A percentile compares a stretch with the other conserved stretches of the same genome.
phyloP scores from a whole-genome alignment of 768 basidiomycete species.

The Suillus brevipes region DNA sequence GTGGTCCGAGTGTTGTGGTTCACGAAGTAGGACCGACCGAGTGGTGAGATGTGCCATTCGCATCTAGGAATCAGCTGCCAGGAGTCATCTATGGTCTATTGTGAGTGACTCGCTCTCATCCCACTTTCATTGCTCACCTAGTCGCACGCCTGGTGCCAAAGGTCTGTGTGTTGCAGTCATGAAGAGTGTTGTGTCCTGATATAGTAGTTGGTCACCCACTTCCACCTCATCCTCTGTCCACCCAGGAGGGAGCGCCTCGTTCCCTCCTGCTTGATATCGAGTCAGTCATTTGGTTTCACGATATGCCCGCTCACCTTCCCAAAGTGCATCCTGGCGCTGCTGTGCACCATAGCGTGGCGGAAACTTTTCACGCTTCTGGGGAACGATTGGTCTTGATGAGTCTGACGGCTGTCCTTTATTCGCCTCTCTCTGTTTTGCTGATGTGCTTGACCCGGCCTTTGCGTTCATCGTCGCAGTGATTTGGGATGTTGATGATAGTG shows the following conservation, averaged over 20 bases:
- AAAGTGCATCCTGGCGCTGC: conserved; percentile 2
- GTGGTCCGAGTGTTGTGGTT: background rate
- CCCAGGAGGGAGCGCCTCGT: background rate
- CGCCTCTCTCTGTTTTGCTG: background rate
- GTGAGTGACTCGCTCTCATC: background rate
- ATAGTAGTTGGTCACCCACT: rapidly evolving
- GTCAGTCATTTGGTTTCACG: background rate
- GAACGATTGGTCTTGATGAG: background rate
- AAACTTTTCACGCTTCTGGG: too few species aligned
- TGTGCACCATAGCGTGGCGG: background rate
- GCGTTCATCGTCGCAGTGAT: background rate
- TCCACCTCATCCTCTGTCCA: background rate
- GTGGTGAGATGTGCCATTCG: background rate
- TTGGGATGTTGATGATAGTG: background rate
- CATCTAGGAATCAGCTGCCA: background rate
- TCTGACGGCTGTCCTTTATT: background rate
- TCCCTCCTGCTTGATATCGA: background rate
- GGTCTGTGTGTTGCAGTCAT: background rate
- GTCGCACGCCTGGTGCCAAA: background rate
- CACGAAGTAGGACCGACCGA: background rate
- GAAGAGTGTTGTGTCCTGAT: background rate
- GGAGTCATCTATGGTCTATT: background rate
- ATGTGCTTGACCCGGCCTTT: background rate
- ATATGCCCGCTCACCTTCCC: background rate
- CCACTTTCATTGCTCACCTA: background rate